Conservation (phyloP, 192 early-diverging fungal genomes). For the Mortierella claussenii region DNA sequence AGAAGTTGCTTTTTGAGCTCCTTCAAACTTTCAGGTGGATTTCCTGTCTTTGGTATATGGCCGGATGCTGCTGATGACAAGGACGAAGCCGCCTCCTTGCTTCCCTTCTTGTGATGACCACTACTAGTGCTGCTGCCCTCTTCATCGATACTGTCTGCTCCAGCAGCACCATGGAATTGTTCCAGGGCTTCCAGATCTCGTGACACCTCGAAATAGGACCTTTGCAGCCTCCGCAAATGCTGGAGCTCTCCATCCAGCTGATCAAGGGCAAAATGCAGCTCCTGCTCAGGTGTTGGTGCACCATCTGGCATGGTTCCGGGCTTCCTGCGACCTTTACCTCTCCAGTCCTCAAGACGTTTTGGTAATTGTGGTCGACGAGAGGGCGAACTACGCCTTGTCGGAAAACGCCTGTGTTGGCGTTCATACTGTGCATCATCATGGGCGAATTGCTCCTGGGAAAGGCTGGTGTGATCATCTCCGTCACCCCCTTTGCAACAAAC, state of each 20-base stretch:
- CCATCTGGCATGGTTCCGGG: too few relatives aligned
- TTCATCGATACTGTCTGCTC: background rate
- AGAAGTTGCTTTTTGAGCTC: slow-evolving; percentile 13
- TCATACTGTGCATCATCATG: background rate
- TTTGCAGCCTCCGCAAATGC: slow-evolving; percentile 24
- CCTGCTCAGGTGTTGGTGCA: slow-evolving; percentile 10
- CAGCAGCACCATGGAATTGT: background rate
- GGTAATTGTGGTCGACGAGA: too few relatives aligned
- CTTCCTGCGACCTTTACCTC: too few relatives aligned
- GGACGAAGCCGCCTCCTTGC: background rate
- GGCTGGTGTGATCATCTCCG: slow-evolving; percentile 13
- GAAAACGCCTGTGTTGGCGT: background rate
- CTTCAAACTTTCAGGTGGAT: background rate
- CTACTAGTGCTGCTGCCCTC: background rate
- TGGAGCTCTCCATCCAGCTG: slow-evolving; percentile 22
- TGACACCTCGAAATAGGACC: slow-evolving; percentile 20
- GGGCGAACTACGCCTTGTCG: background rate
- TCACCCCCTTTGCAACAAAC: slow-evolving; percentile 32
- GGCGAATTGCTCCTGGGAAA: background rate
- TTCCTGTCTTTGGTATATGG: background rate
- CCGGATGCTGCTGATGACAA: background rate
- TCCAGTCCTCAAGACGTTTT: too few relatives aligned
- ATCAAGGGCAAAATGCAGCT: slow-evolving; percentile 13
- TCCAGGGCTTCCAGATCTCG: slow-evolving; percentile 16
- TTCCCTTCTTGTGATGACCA: background rate